Evolutionary conservation across 768 basidiomycete species (phyloP), one percentile per base, ranked within the genome.

Genomic region (Tricholoma matsutake): DNA sequence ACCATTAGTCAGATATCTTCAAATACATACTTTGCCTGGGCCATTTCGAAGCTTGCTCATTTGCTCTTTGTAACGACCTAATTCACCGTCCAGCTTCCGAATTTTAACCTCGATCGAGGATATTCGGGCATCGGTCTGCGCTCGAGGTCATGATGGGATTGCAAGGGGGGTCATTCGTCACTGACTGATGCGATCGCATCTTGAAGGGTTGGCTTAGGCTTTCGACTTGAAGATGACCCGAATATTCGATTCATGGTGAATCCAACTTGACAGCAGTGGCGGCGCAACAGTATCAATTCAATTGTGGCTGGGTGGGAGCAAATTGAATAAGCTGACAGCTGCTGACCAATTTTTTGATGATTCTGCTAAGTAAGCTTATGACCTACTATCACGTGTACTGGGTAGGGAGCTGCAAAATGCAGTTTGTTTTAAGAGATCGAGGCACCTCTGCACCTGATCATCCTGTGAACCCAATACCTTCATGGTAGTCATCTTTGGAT

Each of bases 41-140:
- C 97, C 97, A 65, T 88, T 89, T 22, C 94, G 82, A 71, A 99
- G 80, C 76, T 94, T 96, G 67, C 86, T 83, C 92, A 99, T 93
- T 76, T 98, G 97, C 58, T 96, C 94, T 74, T 95, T 94, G 79
- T 97, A 98, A 39, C 91, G 81, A 53, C 79, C 81, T 18, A 99
- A 83, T 71, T 99, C 97, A 5, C 88, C 96, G 69, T 98, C 96
- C 29, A 99, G 83, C 74, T 98, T 99, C 78, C 89, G 91, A 67
- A 99, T 80, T 80, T 98, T 99, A 72, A 98, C 96, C 73, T 99
- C 95, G 63, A 97, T 91, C 11, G 91, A 87, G 28, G 87, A 86
- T 72, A 93, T 83, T 57, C 96, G 87, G 0, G 84, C 73, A 72
- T 98, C 96, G 71, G 94, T 97, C 95, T 97, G 57, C 20, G 47